phyloP scores from a whole-genome alignment of 768 basidiomycete species.

The Suillus brevipes region DNA sequence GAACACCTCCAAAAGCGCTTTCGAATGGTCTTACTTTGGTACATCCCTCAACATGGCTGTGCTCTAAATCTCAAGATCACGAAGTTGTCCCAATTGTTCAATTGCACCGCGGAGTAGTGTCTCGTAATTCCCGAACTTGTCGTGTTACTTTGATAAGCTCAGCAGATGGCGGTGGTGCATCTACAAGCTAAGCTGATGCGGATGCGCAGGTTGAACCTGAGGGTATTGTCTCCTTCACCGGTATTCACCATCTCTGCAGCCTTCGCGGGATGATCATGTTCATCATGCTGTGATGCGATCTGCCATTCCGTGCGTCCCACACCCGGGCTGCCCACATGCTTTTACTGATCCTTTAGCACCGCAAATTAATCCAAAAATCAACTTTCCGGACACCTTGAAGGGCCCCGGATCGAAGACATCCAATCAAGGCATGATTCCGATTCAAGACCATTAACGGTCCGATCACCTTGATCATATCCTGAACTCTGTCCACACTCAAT shows the following conservation, averaged over 20 bases:
- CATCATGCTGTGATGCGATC: not conserved
- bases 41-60: not conserved
- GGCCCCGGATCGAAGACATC: not conserved
- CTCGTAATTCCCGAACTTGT: conserved; percentile 1
- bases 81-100: not conserved
- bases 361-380: not conserved
- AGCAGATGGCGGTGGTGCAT: not conserved
- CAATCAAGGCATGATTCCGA: not conserved
- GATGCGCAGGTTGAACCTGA: not conserved
- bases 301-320: not conserved
- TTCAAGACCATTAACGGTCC: not conserved
- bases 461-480: not conserved
- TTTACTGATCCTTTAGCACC: not conserved
- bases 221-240: not conserved
- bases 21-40: not conserved
- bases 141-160: conserved; percentile 8
- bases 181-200: not conserved
- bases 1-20: not conserved
- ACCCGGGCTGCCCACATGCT: too few species aligned
- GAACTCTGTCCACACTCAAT: not conserved
- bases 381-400: not conserved
- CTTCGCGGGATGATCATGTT: not conserved
- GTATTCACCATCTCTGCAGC: not conserved
- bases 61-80: not conserved
- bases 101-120: not conserved